phyloP scores from a whole-genome alignment of 805 yeast genomes.

The Pichia heedii region DNA sequence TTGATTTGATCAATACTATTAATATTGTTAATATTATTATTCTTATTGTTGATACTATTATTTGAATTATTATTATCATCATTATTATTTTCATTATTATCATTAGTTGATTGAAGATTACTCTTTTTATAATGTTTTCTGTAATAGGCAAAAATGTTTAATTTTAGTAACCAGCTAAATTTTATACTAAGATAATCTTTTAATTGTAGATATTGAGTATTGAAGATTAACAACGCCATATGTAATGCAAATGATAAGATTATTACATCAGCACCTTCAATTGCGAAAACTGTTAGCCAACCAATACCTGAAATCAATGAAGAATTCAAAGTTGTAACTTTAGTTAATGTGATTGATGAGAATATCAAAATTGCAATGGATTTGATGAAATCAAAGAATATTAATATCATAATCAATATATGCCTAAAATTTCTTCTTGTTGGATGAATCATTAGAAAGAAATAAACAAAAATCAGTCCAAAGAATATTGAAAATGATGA shows the following conservation, averaged over 20 bases:
- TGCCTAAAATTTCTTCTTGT: constrained; percentile 57
- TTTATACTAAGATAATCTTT: neutral
- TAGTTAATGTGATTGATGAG: constrained; percentile 31
- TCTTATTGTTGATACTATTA: constrained; percentile 2
- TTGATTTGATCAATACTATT: no score
- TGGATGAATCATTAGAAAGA: constrained; percentile 55
- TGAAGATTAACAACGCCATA: constrained; percentile 63
- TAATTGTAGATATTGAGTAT: constrained; percentile 14
- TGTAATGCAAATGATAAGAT: constrained; percentile 78
- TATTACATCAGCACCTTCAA: constrained; percentile 82
- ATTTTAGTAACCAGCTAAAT: no score
- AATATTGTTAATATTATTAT: no score
- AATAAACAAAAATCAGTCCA: constrained; percentile 55
- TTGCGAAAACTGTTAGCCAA: constrained; percentile 69
- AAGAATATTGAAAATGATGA: constrained; percentile 40
- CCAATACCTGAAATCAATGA: constrained; percentile 61
- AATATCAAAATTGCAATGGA: constrained; percentile 60
- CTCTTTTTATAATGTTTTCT: neutral
- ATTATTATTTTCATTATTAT: neutral
- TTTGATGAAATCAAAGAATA: constrained; percentile 68
- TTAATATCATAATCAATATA: constrained; percentile 55
- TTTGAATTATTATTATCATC: neutral
- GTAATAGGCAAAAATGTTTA: neutral
- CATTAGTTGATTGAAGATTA: neutral
- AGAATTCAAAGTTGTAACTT: constrained; percentile 4